Evolutionary conservation across 202 grass and related monocot genomes (phyloP), one percentile per base, ranked within the genome.

Genomic region (Panicum hallii): DNA sequence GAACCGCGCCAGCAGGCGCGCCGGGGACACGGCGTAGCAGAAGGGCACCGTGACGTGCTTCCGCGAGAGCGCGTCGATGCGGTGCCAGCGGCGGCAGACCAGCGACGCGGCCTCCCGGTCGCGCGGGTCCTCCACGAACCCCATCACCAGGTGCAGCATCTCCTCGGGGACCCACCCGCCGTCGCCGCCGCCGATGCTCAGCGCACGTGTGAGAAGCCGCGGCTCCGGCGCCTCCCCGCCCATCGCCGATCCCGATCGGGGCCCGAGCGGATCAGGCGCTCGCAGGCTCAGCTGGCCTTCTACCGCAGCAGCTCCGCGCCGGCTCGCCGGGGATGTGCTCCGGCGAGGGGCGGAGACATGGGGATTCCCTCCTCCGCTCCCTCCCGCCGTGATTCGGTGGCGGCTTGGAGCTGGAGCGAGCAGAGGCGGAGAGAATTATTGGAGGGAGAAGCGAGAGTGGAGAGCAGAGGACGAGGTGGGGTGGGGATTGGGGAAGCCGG

Each of bases 1-100:
- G 88, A 97, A 97, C 3, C 95, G 86, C 52, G 76, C 58, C 3
- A 88, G 90, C 44, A 97, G 92, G 66, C 85, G 88, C 12, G 66
- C 82, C 4, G 95, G 95, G 17, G 86, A 87, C 11, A 86, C 89
- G 3, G 95, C 87, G 88, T 97, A 97, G 90, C 95, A 97, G 86
- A 94, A 90, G 48, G 88, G 90, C 69, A 97, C 77, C 70, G 95
- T 94, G 82, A 97, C 84, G 82, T 97, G 95, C 88, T 94, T 94
- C 68, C 92, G 92, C 11, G 92, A 84, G 72, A 90, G 84, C 13
- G 87, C 90, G 82, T 97, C 92, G 90, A 94, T 89, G 79, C 63
- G 95, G 79, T 94, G 86, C 95, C 95, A 97, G 23, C 88, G 86
- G 70, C 79, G 90, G 84, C 90, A 97, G 17, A 91, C 94, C 13